Evolutionary conservation across 768 basidiomycete genomes (phyloP).

Genomic region (Hygrophorus pudorinus): DNA sequence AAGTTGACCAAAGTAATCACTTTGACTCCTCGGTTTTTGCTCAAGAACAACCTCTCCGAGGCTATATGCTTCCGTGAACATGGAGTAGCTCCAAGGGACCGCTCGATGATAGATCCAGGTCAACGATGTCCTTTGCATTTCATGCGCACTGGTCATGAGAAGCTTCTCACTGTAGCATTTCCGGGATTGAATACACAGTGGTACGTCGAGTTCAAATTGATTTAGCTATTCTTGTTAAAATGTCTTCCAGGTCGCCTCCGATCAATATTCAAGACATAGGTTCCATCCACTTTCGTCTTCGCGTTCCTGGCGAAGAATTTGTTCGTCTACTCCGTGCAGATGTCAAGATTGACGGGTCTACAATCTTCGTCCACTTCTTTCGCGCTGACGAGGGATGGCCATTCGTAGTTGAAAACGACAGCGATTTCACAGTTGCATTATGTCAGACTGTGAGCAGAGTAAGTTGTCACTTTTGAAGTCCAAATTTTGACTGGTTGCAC

Average conservation of each 20-base stretch:
- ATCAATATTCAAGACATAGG: conserved; percentile 92
- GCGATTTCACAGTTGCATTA: conserved; percentile 56
- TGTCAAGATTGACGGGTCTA: conserved; percentile 74
- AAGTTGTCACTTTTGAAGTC: conserved; percentile 2
- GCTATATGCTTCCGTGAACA: conserved; percentile 80
- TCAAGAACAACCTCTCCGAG: conserved; percentile 70
- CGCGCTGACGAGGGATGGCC: conserved; percentile 73
- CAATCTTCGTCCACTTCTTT: conserved; percentile 76
- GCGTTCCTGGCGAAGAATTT: conserved; percentile 26
- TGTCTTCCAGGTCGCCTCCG: conserved; percentile 67
- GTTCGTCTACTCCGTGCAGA: conserved; percentile 62
- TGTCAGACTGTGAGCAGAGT: conserved; percentile 57
- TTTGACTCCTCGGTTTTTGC: conserved; percentile 79
- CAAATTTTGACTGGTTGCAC: conserved; percentile 16
- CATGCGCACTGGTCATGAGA: conserved; percentile 56
- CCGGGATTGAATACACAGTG: conserved; percentile 80
- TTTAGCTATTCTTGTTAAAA: conserved; percentile 4
- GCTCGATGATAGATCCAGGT: conserved; percentile 52
- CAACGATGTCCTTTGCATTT: conserved; percentile 60
- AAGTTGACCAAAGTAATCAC: conserved; percentile 93
- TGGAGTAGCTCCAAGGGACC: conserved; percentile 55
- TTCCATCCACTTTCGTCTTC: conserved; percentile 62
- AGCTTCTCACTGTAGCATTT: conserved; percentile 75
- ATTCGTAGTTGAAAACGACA: conserved; percentile 83
- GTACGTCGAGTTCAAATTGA: conserved; percentile 29